Evolutionary conservation across 768 basidiomycete species (phyloP).

Genomic region (Leccinellum albellum): DNA sequence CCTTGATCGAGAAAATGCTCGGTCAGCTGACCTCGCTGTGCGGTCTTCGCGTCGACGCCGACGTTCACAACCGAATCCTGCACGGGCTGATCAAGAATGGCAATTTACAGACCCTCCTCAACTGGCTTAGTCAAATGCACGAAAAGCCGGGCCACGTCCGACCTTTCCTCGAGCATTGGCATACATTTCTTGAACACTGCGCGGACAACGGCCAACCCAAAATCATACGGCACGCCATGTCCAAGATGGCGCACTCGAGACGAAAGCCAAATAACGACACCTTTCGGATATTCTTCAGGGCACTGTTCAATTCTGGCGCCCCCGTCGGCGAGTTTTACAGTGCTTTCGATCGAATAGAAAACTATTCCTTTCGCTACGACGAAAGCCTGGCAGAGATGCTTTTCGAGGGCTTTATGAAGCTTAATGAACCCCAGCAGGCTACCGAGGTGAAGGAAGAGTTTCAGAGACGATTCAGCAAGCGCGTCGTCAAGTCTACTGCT

Average conservation of each 20-base stretch:
- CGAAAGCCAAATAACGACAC: conserved; percentile 43
- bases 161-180: conserved; percentile 53
- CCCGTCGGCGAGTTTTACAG: conserved; percentile 33
- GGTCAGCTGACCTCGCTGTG: conserved; percentile 46
- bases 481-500: conserved; percentile 25
- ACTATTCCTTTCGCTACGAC: conserved; percentile 42
- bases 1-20: conserved; percentile 51
- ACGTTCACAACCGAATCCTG: conserved; percentile 48
- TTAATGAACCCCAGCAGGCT: conserved; percentile 35
- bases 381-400: conserved; percentile 39
- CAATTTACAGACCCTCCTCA: conserved; percentile 40
- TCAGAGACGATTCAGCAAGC: conserved; percentile 28
- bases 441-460: conserved; percentile 40
- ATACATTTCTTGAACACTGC: conserved; percentile 47
- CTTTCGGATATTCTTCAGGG: conserved; percentile 46
- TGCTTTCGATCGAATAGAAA: conserved; percentile 46
- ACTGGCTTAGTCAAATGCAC: conserved; percentile 55
- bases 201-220: conserved; percentile 24
- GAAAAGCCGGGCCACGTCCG: conserved; percentile 41
- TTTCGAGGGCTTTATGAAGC: conserved; percentile 40
- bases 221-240: conserved; percentile 30
- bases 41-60: conserved; percentile 41
- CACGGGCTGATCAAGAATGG: conserved; percentile 45
- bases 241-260: conserved; percentile 37
- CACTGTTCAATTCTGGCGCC: conserved; percentile 35